Conservation (phyloP, 148 eudicot genomes). For the Camellia granthamiana region DNA sequence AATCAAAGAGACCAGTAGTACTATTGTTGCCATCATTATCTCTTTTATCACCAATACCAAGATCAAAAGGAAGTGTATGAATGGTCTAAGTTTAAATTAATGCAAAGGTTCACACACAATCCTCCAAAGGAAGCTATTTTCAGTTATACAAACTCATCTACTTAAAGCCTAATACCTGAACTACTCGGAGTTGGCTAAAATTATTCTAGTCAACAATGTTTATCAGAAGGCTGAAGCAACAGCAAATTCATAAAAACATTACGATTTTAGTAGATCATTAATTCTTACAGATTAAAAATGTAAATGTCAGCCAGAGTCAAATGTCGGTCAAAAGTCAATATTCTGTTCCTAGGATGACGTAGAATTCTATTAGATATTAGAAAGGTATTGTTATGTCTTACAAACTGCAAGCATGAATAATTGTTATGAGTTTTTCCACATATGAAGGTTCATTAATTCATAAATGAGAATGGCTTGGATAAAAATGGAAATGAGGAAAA, state of each 20-base stretch:
- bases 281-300: neutral
- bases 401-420: no score
- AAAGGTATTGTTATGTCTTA: neutral
- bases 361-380: neutral
- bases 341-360: neutral
- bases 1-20: no score
- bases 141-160: no score
- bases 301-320: neutral
- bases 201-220: neutral
- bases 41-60: no score
- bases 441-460: neutral
- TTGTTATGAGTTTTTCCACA: no score
- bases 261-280: neutral
- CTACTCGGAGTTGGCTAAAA: neutral
- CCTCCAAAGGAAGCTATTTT: no score
- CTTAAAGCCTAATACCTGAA: neutral
- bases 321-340: neutral
- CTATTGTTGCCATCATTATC: no score
- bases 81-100: no score
- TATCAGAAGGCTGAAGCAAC: neutral
- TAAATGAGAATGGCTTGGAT: neutral
- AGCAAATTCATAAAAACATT: neutral
- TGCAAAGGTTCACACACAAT: no score
- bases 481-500: neutral
- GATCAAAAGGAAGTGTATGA: no score